These are phyloP conservation scores for Perilla frutescens DNA, from an alignment of 257 asterid genomes.

Conservation along the genomic window DNA sequence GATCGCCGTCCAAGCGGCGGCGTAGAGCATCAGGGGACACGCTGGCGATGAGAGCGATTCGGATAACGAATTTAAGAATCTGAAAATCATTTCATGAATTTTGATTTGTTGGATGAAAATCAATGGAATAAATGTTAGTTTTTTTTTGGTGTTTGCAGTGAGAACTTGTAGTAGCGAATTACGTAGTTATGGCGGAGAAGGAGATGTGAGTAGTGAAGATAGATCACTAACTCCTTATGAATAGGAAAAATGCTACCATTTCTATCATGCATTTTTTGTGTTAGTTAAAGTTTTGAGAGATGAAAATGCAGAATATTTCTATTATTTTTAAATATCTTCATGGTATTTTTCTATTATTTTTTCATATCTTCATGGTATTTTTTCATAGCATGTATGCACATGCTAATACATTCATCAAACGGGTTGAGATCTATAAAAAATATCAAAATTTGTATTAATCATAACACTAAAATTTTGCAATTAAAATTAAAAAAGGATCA, in stretches of 20 bases:
- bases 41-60: constrained; percentile 32
- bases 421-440: too few relatives aligned
- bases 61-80: constrained; percentile 36
- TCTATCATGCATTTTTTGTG: neutral
- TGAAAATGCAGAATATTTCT: neutral
- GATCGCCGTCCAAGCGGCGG: constrained; percentile 61
- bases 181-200: constrained; percentile 31
- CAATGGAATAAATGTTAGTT: neutral
- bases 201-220: constrained; percentile 25
- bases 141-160: neutral
- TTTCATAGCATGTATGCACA: too few relatives aligned
- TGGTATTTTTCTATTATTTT: too few relatives aligned
- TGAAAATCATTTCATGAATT: constrained; percentile 42
- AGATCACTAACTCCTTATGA: constrained; percentile 35
- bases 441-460: too few relatives aligned
- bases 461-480: too few relatives aligned
- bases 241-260: constrained; percentile 6
- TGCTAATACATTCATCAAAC: too few relatives aligned
- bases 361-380: too few relatives aligned
- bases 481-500: too few relatives aligned
- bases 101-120: neutral
- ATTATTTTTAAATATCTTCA: neutral
- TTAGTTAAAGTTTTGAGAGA: neutral
- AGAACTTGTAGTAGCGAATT: constrained; percentile 15
- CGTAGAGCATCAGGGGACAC: constrained; percentile 47